Conservation (phyloP, 2,329 filamentous ascomycete genomes). For the Cadophora luteo-olivacea region DNA sequence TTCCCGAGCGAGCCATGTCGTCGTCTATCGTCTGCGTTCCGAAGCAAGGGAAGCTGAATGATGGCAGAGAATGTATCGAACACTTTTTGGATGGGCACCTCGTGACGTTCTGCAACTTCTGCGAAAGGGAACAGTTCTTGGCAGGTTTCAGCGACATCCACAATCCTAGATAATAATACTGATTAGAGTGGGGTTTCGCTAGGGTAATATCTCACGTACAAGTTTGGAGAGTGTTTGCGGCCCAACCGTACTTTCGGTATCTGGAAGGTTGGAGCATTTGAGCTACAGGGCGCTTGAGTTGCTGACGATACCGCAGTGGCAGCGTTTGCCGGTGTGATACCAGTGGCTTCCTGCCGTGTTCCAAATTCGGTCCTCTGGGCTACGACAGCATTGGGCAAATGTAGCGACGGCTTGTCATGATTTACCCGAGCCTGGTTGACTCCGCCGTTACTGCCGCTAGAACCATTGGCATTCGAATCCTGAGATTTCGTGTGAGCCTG, state of each 20-base stretch:
- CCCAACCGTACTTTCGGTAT: slow-evolving; percentile 16
- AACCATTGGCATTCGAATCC: neutral
- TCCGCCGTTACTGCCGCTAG: neutral
- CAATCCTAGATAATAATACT: slow-evolving; percentile 48
- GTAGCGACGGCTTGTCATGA: neutral
- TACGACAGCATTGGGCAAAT: neutral
- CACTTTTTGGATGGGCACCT: slow-evolving; percentile 51
- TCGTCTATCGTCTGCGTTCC: slow-evolving; percentile 53
- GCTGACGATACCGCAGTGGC: slow-evolving; percentile 3
- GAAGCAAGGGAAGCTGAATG: slow-evolving; percentile 55
- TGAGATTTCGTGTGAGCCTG: neutral
- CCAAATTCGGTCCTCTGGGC: neutral
- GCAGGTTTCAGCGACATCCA: slow-evolving; percentile 57
- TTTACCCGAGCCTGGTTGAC: neutral
- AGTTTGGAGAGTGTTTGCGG: slow-evolving; percentile 36
- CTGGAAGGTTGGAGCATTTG: slow-evolving; percentile 19
- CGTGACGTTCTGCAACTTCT: slow-evolving; percentile 53
- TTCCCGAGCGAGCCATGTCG: slow-evolving; percentile 51
- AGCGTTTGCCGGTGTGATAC: slow-evolving; percentile 5
- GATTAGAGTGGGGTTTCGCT: slow-evolving; percentile 29
- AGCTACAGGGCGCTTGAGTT: neutral
- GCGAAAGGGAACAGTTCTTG: slow-evolving; percentile 54
- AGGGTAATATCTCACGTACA: slow-evolving; percentile 31
- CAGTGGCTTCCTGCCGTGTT: neutral
- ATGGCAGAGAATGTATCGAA: slow-evolving; percentile 55